Base-by-base conservation (phyloP, 768 basidiomycete genomes). In the Podaxis sp. region DNA sequence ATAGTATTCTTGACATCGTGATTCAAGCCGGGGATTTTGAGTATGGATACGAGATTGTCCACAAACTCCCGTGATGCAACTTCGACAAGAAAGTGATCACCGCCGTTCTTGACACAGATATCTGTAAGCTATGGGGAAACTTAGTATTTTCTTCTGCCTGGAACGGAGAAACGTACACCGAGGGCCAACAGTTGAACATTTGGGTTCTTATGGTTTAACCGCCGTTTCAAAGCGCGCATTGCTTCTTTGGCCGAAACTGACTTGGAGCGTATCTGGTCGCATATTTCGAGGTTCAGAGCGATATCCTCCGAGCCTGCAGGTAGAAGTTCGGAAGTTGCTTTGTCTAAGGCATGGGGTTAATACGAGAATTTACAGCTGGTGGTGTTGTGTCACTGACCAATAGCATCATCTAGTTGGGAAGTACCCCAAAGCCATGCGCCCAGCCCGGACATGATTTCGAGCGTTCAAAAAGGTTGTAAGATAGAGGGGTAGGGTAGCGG, bases 191-290 rank as follows among this genome's bases (percentile, higher is more conserved):
- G 79, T 75, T 95, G 94, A 7, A 96, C 95, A 68, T 98, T 96
- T 0, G 94, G 95, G 73, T 99, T 99, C 84, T 91, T 92, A 76
- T 96, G 93, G 69, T 89, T 88, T 55, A 98, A 79, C 55, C 96
- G 84, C 25, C 88, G 85, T 75, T 94, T 94, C 70, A 99, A 80
- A 19, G 90, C 86, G 62, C 89, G 89, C 88, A 95, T 91, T 3
- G 96, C 90, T 64, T 90, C 87, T 75, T 90, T 91, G 17, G 96
- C 88, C 17, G 85, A 83, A 0, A 90, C 89, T 46, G 90, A 85
- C 79, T 96, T 96, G 5, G 93, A 93, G 58, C 95, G 87, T 72
- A 99, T 95, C 75, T 96, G 90, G 76, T 99, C 97, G 66, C 94
- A 94, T 80, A 98, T 93, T 73, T 98, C 94, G 63, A 99, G 90